Base-by-base conservation (phyloP, 768 basidiomycete species). In the Trametes coccinea region DNA sequence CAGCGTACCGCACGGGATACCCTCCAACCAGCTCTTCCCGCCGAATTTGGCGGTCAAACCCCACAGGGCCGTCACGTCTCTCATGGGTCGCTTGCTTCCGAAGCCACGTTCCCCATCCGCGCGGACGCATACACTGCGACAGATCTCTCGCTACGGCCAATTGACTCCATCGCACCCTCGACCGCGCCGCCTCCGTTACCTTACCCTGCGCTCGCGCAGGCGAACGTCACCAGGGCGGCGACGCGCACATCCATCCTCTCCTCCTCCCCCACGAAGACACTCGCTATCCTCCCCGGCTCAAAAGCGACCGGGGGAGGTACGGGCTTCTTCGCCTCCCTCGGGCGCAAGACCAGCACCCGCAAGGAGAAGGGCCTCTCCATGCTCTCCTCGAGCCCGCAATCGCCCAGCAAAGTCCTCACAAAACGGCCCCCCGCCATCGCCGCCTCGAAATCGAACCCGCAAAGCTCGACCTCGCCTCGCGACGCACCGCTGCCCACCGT, bases 61-160 rank as follows among this genome's bases (percentile, higher is more conserved):
- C 43, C 77, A 10, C 84, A 87, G 61, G 80, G 83, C 31, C 82
- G 91, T 53, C 87, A 90, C 62, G 80, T 85, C 2, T 92, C 92
- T 16, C 79, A 83, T 46, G 83, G 84, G 0, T 93, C 92, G 9
- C 82, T 86, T 65, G 83, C 84, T 14, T 90, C 91, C 4, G 89
- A 90, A 65, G 82, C 81, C 45, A 91, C 91, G 0, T 93, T 93
- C 73, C 90, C 92, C 14, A 82, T 82, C 30, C 86, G 92, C 31
- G 78, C 86, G n/a, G 92, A 93, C 67, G 89, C 92, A 9, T 86
- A 84, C 58, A 78, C 80, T 29, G 92, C 92, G 5, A 92, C 91
- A 2, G 92, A 93, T 71, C 80, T 93, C 11, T 79, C 85, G 11
- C 73, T 80, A 30, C 78, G 75, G 53, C 75, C 58, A 56, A 75